Evolutionary conservation across 225 moss, liverwort and hornwort species (phyloP), one percentile per base, ranked within the genome.

Genomic region (Climacium dendroides): DNA sequence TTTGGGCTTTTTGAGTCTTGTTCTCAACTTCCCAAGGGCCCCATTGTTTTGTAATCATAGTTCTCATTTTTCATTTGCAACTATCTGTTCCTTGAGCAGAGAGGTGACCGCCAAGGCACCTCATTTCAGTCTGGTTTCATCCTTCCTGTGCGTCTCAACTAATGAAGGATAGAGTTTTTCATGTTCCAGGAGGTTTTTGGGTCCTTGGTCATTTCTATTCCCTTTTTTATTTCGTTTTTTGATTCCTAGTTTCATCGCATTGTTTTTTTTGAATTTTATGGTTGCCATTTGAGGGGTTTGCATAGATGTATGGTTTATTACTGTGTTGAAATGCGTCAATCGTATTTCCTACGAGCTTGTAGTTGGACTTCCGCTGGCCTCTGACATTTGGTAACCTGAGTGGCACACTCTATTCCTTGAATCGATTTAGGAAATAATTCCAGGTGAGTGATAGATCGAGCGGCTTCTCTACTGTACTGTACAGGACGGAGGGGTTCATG

Each of bases 31-130:
- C 92, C 90, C 86, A 86, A 87, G 81, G 86, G 90, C 83, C 83
- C 89, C 87, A 89, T 89, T 85, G 89, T 91, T 91, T 87, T 90
- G 91, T 91, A 93, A 93, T 90, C 90, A 91, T 91, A 89, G 84
- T 93, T 91, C 84, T 83, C 85, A 86, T 86, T 91, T 91, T 89
- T 89, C 91, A 87, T 87, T 85, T 87, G 89, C 74, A 52, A 89
- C 85, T 52, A 73, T 63, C 35, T 84, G 62, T 87, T 80, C 41
- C 25, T n/a, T 75, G 88, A 88, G 90, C 87, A 87, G 87, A 23
- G 57, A 62, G 73, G 19, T 23, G 81, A 45, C 62, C 15, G 55
- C 26, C 70, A 61, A 59, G 41, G 50, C 73, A 61, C 55, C 75
- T 69, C 66, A 69, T 85, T 79, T 83, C 78, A 60, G 76, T 62